Evolutionary conservation across 1,139 yeast genomes (phyloP).

Genomic region (Casaregolazyma lundiana): DNA sequence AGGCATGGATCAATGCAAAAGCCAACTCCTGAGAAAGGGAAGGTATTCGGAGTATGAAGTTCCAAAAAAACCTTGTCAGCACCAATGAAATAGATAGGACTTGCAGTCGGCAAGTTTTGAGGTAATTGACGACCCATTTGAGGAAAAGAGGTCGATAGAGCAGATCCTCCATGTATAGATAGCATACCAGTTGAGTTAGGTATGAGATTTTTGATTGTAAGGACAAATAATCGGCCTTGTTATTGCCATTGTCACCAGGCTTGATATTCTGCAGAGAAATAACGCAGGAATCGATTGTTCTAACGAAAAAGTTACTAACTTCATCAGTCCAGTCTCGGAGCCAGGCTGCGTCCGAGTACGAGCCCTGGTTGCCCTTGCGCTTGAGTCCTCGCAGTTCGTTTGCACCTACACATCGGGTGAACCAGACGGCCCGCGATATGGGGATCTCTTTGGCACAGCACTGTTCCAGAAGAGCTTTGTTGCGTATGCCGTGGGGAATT

Average conservation of each 20-base stretch:
- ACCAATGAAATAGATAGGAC: conserved; percentile 54
- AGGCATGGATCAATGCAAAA: conserved; percentile 24
- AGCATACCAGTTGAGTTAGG: conserved; percentile 53
- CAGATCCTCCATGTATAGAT: conserved; percentile 63
- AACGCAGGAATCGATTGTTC: conserved; percentile 32
- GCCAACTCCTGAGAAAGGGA: conserved; percentile 32
- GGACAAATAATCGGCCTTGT: conserved; percentile 8
- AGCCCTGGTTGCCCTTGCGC: conserved; percentile 41
- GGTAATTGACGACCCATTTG: conserved; percentile 55
- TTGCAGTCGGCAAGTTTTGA: conserved; percentile 44
- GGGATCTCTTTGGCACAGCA: conserved; percentile 66
- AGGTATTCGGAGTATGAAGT: conserved; percentile 46
- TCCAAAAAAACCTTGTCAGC: conserved; percentile 67
- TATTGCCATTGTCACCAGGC: conserved; percentile 13
- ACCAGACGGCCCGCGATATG: conserved; percentile 77
- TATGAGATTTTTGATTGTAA: conserved; percentile 33
- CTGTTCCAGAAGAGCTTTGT: conserved; percentile 66
- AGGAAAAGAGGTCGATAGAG: conserved; percentile 60
- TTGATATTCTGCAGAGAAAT: conserved; percentile 15
- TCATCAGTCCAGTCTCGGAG: conserved; percentile 86
- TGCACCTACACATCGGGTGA: conserved; percentile 78
- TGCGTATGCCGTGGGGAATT: conserved; percentile 88
- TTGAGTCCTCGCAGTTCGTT: conserved; percentile 71
- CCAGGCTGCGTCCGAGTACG: conserved; percentile 54
- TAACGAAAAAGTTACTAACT: conserved; percentile 55